A percentile compares a stretch with the other conserved stretches of the same genome.
Evolutionary conservation across 2,329 filamentous ascomycete genomes (phyloP).

Genomic region (Xylariales sp.): DNA sequence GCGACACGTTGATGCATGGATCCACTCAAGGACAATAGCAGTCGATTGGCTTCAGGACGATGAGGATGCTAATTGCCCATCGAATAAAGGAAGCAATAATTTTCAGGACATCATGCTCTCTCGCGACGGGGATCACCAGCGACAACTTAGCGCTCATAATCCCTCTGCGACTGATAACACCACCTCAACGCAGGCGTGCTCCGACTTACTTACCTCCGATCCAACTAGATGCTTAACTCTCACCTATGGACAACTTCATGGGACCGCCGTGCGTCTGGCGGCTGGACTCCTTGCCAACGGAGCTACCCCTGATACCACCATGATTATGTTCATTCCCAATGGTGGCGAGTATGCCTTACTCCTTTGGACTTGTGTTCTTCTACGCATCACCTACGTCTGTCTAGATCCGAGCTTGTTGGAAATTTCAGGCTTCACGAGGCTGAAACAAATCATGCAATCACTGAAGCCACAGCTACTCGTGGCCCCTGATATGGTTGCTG

Average conservation of each 20-base stretch:
- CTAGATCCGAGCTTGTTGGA: constrained; percentile 7
- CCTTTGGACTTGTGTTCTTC: constrained; percentile 11
- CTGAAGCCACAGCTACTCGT: constrained; percentile 10
- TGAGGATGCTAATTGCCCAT: no score
- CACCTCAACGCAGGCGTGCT: no score
- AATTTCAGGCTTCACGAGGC: constrained; percentile 3
- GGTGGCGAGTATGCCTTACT: constrained; percentile 11
- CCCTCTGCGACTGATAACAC: no score
- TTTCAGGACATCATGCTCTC: no score
- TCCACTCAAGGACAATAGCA: no score
- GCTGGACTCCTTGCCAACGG: background rate
- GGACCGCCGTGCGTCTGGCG: background rate
- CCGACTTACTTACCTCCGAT: no score
- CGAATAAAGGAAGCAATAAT: no score
- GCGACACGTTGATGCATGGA: no score
- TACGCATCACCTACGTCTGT: constrained; percentile 10
- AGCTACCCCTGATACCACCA: constrained; percentile 1
- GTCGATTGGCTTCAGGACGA: no score
- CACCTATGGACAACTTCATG: background rate
- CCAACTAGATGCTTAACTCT: background rate
- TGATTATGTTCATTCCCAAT: constrained; percentile 4
- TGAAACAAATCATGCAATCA: constrained; percentile 3
- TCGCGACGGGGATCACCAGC: no score
- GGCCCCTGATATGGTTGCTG: background rate
- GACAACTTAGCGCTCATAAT: no score